phyloP scores from a whole-genome alignment of 2,329 filamentous ascomycete genomes.

The Dactylellina cionopaga region DNA sequence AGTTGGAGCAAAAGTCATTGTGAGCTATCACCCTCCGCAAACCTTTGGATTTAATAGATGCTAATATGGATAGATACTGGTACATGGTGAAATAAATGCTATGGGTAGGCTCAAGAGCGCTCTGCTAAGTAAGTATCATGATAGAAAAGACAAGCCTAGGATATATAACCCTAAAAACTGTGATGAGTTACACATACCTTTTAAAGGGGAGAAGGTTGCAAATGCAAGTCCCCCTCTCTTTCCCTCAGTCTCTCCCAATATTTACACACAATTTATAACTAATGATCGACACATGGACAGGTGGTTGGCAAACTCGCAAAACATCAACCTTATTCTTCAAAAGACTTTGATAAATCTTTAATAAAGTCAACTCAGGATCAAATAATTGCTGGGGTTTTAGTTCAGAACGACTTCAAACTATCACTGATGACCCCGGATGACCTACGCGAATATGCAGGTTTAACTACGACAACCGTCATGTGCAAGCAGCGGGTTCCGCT shows the following conservation, averaged over 20 bases:
- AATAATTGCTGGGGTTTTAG: slow-evolving; percentile 87
- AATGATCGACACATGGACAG: slow-evolving; percentile 24
- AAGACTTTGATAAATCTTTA: slow-evolving; percentile 57
- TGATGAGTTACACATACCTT: slow-evolving; percentile 92
- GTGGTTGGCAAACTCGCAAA: slow-evolving; percentile 94
- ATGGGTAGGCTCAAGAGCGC: slow-evolving; percentile 98
- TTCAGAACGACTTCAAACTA: slow-evolving; percentile 97
- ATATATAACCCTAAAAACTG: slow-evolving; percentile 95
- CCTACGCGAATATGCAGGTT: slow-evolving; percentile 92
- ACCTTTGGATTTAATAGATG: slow-evolving; percentile 38
- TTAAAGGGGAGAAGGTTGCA: slow-evolving; percentile 92
- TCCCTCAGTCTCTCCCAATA: not conserved
- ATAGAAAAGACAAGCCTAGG: slow-evolving; percentile 82
- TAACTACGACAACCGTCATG: slow-evolving; percentile 91
- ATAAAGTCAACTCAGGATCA: slow-evolving; percentile 64
- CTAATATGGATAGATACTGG: slow-evolving; percentile 75
- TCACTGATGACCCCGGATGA: slow-evolving; percentile 97
- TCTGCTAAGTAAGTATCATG: slow-evolving; percentile 87
- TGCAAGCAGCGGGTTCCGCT: slow-evolving; percentile 92
- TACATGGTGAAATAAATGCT: slow-evolving; percentile 96
- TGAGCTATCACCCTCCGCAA: slow-evolving; percentile 65
- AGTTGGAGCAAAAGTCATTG: slow-evolving; percentile 88
- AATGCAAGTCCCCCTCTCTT: slow-evolving; percentile 64
- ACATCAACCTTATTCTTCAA: slow-evolving; percentile 69
- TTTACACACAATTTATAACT: not conserved